Conservation (phyloP, 345 rosid species). For the Linum usitatissimum region DNA sequence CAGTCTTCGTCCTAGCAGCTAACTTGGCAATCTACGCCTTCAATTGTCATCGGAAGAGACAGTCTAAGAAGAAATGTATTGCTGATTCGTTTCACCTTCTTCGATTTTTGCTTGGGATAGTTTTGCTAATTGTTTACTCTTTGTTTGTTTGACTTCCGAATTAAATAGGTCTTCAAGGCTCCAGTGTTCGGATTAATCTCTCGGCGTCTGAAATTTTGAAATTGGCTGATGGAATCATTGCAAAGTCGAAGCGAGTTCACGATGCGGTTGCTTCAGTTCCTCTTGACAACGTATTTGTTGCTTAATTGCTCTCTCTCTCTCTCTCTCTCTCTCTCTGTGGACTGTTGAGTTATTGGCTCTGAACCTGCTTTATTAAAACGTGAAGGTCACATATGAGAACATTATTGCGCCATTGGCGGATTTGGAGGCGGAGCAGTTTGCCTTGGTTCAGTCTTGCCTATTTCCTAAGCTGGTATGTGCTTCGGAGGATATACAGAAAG, state of each 20-base stretch:
- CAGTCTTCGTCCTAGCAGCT: slow-evolving; percentile 50
- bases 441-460: slow-evolving; percentile 67
- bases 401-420: slow-evolving; percentile 63
- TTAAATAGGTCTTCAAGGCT: slow-evolving; percentile 58
- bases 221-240: slow-evolving; percentile 47
- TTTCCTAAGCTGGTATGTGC: slow-evolving; percentile 60
- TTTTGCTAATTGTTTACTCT: not conserved
- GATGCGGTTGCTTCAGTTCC: slow-evolving; percentile 69
- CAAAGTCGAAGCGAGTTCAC: slow-evolving; percentile 60
- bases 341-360: not conserved
- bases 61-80: slow-evolving; percentile 47
- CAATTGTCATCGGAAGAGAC: slow-evolving; percentile 33
- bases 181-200: slow-evolving; percentile 47
- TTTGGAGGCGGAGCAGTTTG: slow-evolving; percentile 59
- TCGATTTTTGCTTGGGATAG: not conserved
- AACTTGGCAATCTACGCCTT: slow-evolving; percentile 56
- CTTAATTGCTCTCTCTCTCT: not conserved
- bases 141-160: slow-evolving; percentile 7
- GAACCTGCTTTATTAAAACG: slow-evolving; percentile 5
- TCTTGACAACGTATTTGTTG: slow-evolving; percentile 48
- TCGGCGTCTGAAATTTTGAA: slow-evolving; percentile 64
- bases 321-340: not conserved
- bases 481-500: slow-evolving; percentile 48
- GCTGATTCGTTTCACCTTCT: not conserved
- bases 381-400: slow-evolving; percentile 67